phyloP scores from a whole-genome alignment of 805 yeast species.

The Torulaspora indica region DNA sequence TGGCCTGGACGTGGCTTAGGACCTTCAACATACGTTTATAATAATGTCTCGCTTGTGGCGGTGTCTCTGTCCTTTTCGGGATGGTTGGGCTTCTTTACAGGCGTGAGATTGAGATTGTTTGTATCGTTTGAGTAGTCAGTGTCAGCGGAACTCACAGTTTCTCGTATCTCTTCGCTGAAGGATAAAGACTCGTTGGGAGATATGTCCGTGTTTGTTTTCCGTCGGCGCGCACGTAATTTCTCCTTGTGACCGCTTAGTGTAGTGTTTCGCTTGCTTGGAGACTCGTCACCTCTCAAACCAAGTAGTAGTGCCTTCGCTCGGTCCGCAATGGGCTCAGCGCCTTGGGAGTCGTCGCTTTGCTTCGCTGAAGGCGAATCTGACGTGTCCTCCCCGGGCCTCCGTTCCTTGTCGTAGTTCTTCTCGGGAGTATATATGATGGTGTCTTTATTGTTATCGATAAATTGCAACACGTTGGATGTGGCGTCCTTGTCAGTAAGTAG shows the following conservation, averaged over 20 bases:
- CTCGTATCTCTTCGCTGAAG: constrained; percentile 12
- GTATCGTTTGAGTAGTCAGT: constrained; percentile 4
- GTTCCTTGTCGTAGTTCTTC: constrained; percentile 8
- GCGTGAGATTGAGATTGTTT: not conserved
- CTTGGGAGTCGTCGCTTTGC: constrained; percentile 10
- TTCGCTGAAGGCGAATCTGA: constrained; percentile 2
- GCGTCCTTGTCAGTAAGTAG: constrained; percentile 35
- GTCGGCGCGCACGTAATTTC: constrained; percentile 28
- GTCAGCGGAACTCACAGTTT: constrained; percentile 3
- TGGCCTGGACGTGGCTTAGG: not conserved
- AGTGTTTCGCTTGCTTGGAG: constrained; percentile 25
- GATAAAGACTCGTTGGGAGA: constrained; percentile 18
- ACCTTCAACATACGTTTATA: not conserved
- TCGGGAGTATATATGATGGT: constrained; percentile 32
- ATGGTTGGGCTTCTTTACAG: not conserved
- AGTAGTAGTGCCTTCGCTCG: constrained; percentile 61
- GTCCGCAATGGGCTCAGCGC: constrained; percentile 31
- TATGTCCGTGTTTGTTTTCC: constrained; percentile 14
- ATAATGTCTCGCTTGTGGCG: not conserved
- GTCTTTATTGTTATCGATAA: constrained; percentile 26
- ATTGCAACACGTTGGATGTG: constrained; percentile 13
- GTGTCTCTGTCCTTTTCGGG: not conserved
- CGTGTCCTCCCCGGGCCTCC: constrained; percentile 7
- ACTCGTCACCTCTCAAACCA: constrained; percentile 48
- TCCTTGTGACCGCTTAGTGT: constrained; percentile 28